A percentile compares a stretch with the other conserved stretches of the same genome.
Conservation (phyloP, 768 basidiomycete genomes). For the Naganishia vishniacii region DNA sequence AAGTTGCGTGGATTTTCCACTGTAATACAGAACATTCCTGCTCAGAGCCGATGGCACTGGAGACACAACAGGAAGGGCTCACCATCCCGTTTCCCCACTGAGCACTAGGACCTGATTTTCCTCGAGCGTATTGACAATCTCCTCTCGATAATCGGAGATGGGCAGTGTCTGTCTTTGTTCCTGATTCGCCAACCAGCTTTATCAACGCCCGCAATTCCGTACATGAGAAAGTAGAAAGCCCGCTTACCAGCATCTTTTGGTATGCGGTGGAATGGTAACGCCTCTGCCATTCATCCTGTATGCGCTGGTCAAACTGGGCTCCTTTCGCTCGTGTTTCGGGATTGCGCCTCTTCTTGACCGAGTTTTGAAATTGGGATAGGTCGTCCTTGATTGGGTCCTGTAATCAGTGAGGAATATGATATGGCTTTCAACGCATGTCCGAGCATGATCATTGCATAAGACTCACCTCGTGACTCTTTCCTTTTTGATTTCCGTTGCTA, state of each 20-base stretch:
- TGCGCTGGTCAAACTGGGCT: slow-evolving; percentile 52
- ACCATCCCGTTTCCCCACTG: slow-evolving; percentile 69
- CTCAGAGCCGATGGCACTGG: background rate
- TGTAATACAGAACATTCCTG: slow-evolving; percentile 40
- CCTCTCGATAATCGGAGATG: slow-evolving; percentile 72
- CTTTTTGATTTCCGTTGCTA: background rate
- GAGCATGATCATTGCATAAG: no score
- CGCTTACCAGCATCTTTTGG: slow-evolving; percentile 79
- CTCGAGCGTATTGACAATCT: slow-evolving; percentile 67
- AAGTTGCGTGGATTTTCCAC: slow-evolving; percentile 95
- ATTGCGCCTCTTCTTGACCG: background rate
- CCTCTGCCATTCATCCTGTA: slow-evolving; percentile 59
- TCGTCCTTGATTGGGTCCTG: background rate
- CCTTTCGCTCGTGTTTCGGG: background rate
- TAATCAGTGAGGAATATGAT: no score
- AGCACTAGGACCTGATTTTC: slow-evolving; percentile 77
- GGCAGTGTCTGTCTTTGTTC: slow-evolving; percentile 70
- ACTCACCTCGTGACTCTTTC: no score
- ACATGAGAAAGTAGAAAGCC: background rate
- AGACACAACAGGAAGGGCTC: background rate
- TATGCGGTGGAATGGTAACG: slow-evolving; percentile 64
- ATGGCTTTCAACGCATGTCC: no score
- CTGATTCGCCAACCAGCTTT: no score
- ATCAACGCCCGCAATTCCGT: background rate
- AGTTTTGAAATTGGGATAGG: background rate